These are phyloP conservation scores for Entomophthora muscae DNA, from an alignment of 371 early-diverging fungal species.

Conservation along the genomic window DNA sequence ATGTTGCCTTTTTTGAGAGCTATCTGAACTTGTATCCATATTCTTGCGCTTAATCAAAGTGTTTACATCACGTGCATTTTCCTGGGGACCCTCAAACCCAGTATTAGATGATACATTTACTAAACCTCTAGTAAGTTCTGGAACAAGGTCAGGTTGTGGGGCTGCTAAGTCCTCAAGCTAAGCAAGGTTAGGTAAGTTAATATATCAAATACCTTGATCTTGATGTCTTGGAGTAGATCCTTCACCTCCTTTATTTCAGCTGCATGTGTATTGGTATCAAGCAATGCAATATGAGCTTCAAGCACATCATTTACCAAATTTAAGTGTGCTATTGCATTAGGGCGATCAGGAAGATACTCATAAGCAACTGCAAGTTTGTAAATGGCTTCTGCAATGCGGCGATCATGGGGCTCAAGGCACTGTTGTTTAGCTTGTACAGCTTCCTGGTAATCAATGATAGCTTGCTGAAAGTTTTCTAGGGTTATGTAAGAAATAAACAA, in stretches of 20 bases:
- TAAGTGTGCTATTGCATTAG: neutral
- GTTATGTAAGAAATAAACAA: neutral
- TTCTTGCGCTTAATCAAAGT: neutral
- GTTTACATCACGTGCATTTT: neutral
- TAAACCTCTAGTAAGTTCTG: neutral
- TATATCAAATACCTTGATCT: neutral
- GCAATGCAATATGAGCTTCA: neutral
- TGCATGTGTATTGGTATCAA: neutral
- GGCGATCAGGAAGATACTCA: conserved; percentile 25
- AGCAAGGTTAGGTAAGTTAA: neutral
- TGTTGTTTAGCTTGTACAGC: conserved; percentile 46
- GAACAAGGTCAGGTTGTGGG: neutral
- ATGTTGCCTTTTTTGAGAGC: neutral
- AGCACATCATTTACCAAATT: neutral
- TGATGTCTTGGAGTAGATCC: neutral
- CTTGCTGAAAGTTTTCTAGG: conserved; percentile 64
- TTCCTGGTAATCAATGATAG: conserved; percentile 44
- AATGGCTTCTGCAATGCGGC: conserved; percentile 65
- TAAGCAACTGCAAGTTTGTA: conserved; percentile 53
- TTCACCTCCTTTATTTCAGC: neutral
- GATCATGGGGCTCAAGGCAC: conserved; percentile 32
- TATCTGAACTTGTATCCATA: neutral
- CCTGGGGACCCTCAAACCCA: neutral
- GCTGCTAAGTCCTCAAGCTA: neutral
- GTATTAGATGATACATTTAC: neutral